Conservation (phyloP, 106 monocot genomes). For the Allium cepa region DNA sequence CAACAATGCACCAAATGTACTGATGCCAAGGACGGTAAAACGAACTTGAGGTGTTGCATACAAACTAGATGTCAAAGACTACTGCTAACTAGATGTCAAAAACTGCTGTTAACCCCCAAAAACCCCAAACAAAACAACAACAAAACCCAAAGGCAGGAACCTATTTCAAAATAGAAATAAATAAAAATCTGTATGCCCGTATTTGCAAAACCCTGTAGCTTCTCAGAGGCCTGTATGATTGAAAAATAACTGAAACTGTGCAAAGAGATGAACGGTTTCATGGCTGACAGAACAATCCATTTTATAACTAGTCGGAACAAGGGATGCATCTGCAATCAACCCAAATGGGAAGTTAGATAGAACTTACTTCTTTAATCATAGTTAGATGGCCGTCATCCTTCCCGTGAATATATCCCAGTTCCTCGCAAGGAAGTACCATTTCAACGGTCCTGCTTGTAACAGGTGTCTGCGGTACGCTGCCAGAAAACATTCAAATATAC, state of each 20-base stretch:
- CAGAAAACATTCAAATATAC: background rate
- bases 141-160: too few species aligned
- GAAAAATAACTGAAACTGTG: background rate
- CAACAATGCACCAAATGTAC: background rate
- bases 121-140: too few species aligned
- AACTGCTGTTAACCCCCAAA: background rate
- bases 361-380: constrained; percentile 53
- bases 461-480: constrained; percentile 31
- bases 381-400: constrained; percentile 41
- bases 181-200: too few species aligned
- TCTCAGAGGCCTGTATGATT: background rate
- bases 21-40: background rate
- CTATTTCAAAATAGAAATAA: too few species aligned
- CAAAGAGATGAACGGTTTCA: background rate
- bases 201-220: background rate
- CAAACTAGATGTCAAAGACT: background rate
- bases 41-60: background rate
- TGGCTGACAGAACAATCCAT: too few species aligned
- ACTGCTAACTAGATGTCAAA: background rate
- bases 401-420: constrained; percentile 55
- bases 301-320: too few species aligned
- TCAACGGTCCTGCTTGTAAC: constrained; percentile 26
- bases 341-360: background rate
- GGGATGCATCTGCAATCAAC: background rate
- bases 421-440: constrained; percentile 52